Conservation (phyloP, 176 grass and related monocot species). For the Chloris gayana region DNA sequence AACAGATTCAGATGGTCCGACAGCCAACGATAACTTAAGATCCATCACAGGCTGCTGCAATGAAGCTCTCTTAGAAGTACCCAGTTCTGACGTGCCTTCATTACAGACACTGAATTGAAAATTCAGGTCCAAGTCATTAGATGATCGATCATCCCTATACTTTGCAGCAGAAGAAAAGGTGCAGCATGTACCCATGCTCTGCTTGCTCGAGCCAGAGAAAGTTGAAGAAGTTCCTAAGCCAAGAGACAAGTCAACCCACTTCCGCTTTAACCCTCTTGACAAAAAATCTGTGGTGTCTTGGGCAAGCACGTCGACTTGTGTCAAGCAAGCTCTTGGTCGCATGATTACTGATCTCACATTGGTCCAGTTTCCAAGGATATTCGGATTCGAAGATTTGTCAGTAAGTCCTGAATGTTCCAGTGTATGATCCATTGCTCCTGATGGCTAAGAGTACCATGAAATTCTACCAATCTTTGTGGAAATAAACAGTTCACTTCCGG, state of each 20-base stretch:
- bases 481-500: constrained; percentile 30
- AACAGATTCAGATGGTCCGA: constrained; percentile 65
- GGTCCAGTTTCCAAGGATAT: constrained; percentile 25
- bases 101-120: constrained; percentile 57
- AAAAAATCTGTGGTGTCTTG: constrained; percentile 20
- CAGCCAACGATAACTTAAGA: constrained; percentile 62
- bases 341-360: constrained; percentile 23
- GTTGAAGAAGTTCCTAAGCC: constrained; percentile 50
- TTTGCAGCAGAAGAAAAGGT: constrained; percentile 60
- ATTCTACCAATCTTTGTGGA: constrained; percentile 28
- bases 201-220: constrained; percentile 63
- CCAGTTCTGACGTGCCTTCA: constrained; percentile 35
- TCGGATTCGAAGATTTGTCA: constrained; percentile 27
- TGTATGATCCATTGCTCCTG: constrained; percentile 38
- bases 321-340: constrained; percentile 16
- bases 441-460: constrained; percentile 20
- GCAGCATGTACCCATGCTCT: constrained; percentile 59
- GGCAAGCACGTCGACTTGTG: constrained; percentile 32
- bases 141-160: constrained; percentile 54
- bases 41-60: constrained; percentile 39
- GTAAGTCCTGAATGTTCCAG: constrained; percentile 24
- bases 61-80: constrained; percentile 33
- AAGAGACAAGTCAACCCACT: constrained; percentile 56
- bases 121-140: constrained; percentile 55
- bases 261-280: constrained; percentile 61